Evolutionary conservation across 805 yeast genomes (phyloP).

Genomic region (Brettanomyces naardenensis): DNA sequence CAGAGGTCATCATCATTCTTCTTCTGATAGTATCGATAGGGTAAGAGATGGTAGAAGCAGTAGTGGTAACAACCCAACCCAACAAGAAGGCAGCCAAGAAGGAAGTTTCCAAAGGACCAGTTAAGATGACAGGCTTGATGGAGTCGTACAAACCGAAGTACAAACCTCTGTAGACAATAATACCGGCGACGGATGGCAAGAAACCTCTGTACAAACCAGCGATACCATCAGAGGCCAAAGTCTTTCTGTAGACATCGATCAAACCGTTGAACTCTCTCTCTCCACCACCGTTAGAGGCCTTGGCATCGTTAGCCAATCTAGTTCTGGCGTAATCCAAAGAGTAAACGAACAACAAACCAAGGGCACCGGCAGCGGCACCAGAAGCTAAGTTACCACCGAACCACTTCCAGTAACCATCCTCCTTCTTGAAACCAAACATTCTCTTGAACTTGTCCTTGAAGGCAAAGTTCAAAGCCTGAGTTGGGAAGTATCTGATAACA

Average conservation of each 20-base stretch:
- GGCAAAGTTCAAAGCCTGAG: slow-evolving; percentile 97
- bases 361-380: slow-evolving; percentile 98
- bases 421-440: slow-evolving; percentile 95
- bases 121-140: slow-evolving; percentile 87
- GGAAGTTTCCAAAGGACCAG: slow-evolving; percentile 90
- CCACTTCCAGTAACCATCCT: slow-evolving; percentile 88
- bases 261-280: slow-evolving; percentile 97
- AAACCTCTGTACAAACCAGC: slow-evolving; percentile 99
- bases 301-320: slow-evolving; percentile 97
- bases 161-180: slow-evolving; percentile 97
- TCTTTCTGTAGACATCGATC: slow-evolving; percentile 93
- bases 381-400: slow-evolving; percentile 97
- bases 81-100: slow-evolving; percentile 92
- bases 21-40: slow-evolving; percentile 99
- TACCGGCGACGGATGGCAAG: slow-evolving; percentile 97
- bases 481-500: slow-evolving; percentile 98
- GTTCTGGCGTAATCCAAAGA: slow-evolving; percentile 98
- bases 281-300: slow-evolving; percentile 78
- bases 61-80: slow-evolving; percentile 98
- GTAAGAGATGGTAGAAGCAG: slow-evolving; percentile 98
- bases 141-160: slow-evolving; percentile 98
- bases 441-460: slow-evolving; percentile 96
- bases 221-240: slow-evolving; percentile 91
- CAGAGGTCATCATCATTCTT: slow-evolving; percentile 99
- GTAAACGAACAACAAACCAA: slow-evolving; percentile 87